Percentiles rank a stretch among this genome's conserved stretches.
Evolutionary conservation across 352 stramenopile species (phyloP).

Genomic region (Pythium volutum): DNA sequence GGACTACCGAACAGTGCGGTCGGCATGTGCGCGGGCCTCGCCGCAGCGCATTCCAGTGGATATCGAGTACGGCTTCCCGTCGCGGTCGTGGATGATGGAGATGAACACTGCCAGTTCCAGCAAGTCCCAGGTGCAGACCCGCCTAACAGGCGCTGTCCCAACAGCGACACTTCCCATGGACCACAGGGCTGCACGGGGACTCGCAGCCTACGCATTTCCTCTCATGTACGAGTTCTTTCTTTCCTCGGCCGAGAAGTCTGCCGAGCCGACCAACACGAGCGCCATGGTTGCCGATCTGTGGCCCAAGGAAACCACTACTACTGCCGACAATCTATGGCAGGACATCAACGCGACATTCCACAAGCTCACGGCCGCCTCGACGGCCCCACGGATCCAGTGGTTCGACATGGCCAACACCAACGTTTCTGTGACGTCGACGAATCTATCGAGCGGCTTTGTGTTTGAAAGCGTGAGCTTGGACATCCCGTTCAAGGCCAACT

Average conservation of each 20-base stretch:
- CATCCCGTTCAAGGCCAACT: constrained; percentile 20
- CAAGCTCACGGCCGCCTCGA: not conserved
- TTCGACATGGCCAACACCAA: constrained; percentile 16
- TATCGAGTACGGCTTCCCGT: constrained; percentile 53
- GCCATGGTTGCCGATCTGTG: not conserved
- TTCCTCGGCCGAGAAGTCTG: constrained; percentile 4
- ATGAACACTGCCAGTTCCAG: not conserved
- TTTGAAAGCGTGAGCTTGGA: constrained; percentile 26
- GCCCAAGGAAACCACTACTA: not conserved
- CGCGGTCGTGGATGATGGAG: constrained; percentile 38
- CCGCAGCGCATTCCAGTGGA: constrained; percentile 37
- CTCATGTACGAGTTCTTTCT: constrained; percentile 17
- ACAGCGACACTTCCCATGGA: constrained; percentile 2
- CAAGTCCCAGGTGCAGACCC: not conserved
- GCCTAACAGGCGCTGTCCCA: not conserved
- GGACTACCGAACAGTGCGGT: constrained; percentile 13
- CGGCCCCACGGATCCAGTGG: constrained; percentile 10
- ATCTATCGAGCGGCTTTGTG: constrained; percentile 8
- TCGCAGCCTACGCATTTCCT: constrained; percentile 15
- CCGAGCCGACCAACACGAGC: not conserved
- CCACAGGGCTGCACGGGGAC: not conserved
- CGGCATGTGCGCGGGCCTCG: constrained; percentile 38
- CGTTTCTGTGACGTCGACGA: not conserved
- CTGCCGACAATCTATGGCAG: not conserved
- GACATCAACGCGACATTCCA: constrained; percentile 15